Base-by-base conservation (phyloP, 139 green algal genomes). In the Pleodorina starrii region DNA sequence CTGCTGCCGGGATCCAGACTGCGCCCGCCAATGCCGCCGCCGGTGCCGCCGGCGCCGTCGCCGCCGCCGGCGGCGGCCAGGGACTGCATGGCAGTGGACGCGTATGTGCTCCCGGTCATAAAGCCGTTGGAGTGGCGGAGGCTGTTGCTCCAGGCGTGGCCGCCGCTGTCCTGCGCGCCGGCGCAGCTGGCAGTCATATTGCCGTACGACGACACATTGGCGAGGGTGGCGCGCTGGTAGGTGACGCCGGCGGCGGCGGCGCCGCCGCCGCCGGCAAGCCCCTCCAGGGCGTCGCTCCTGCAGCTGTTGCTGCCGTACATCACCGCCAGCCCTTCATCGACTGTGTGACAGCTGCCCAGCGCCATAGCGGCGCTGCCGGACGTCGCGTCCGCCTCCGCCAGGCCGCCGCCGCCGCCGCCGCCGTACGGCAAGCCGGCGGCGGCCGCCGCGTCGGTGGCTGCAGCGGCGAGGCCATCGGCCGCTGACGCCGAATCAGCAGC, bases 261-360 rank as follows among this genome's bases (percentile, higher is more conserved):
- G 19, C 72, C 72, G 72, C 72, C 72, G 43, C 72, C 42, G 72
- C 72, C 72, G 40, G 40, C 72, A 21, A 25, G 54, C 42, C 40
- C 40, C n/a, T 82, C 74, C 27, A 44, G 43, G 1, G 43, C 27
- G 44, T 82, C 74, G 48, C 76, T 84, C 19, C 11, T 4, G 46
- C 74, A n/a, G 76, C 76, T 68, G 48, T 44, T 48, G 74, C 74
- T 63, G 44, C 74, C 74, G 76, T 84, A 84, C 48, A 69, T 69
- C 10, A 50, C 32, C 27, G 35, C 48, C 48, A 84, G 48, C 9
- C 19, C 32, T 27, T 84, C 76, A 12, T 69, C 74, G 44, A 63
- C 74, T 10, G 68, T 76, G 36, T 46, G 68, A 25, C 68, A 76
- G 35, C 35, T 46, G 68, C 68, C 74, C 1, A 66, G 54, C 54